Evolutionary conservation across 2,329 filamentous ascomycete genomes (phyloP).

Genomic region (Clonostachys rosea): DNA sequence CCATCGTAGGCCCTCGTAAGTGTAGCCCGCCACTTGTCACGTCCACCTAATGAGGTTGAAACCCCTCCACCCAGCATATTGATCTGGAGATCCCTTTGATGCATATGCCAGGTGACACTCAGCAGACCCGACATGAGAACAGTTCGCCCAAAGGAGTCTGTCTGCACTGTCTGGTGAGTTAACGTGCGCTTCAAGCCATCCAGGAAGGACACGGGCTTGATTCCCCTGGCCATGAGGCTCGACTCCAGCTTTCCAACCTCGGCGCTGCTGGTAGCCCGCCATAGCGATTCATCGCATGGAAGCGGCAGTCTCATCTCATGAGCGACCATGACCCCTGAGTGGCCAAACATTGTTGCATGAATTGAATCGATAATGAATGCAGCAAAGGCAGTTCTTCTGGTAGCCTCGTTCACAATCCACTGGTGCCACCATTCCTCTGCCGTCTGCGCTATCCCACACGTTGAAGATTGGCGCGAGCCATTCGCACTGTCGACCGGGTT

Average conservation of each 20-base stretch:
- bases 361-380: slow-evolving; percentile 95
- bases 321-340: slow-evolving; percentile 94
- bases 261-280: slow-evolving; percentile 82
- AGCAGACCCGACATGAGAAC: slow-evolving; percentile 92
- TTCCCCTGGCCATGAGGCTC: slow-evolving; percentile 72
- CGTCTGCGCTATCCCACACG: slow-evolving; percentile 59
- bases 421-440: slow-evolving; percentile 91
- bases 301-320: slow-evolving; percentile 90
- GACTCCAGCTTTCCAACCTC: slow-evolving; percentile 84
- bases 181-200: slow-evolving; percentile 88
- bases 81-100: slow-evolving; percentile 89
- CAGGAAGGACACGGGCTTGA: slow-evolving; percentile 82
- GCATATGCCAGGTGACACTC: slow-evolving; percentile 96
- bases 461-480: slow-evolving; percentile 55
- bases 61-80: slow-evolving; percentile 74
- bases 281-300: slow-evolving; percentile 88
- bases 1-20: slow-evolving; percentile 86
- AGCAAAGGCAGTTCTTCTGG: slow-evolving; percentile 82
- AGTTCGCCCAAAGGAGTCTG: slow-evolving; percentile 88
- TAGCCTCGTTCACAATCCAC: slow-evolving; percentile 94
- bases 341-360: slow-evolving; percentile 96
- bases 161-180: slow-evolving; percentile 78
- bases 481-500: slow-evolving; percentile 57
- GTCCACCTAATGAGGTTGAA: slow-evolving; percentile 72
- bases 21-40: slow-evolving; percentile 86